Evolutionary conservation across 495 filamentous ascomycete genomes (phyloP).

Genomic region (Pyronema domesticum): DNA sequence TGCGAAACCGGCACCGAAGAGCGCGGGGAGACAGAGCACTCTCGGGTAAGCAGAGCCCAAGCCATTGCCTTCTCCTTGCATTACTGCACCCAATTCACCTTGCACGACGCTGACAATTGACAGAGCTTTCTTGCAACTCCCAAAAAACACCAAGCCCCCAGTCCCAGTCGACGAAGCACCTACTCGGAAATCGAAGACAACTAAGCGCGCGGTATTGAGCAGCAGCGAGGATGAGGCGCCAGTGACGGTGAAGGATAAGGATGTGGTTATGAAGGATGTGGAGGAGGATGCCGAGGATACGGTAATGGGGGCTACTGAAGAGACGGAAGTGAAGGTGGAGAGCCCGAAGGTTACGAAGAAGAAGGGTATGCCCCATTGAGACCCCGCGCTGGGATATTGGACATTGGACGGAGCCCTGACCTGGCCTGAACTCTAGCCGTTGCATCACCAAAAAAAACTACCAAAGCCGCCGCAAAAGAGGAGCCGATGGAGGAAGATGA

Average conservation of each 20-base stretch:
- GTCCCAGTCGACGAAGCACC: constrained; percentile 48
- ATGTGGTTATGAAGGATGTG: constrained; percentile 7
- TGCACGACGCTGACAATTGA: background rate
- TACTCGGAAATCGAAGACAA: constrained; percentile 19
- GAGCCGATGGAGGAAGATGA: no score
- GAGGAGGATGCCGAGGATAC: constrained; percentile 14
- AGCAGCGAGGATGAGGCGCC: background rate
- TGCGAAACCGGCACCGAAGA: background rate
- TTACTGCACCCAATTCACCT: no score
- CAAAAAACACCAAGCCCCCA: constrained; percentile 35
- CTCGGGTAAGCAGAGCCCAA: constrained; percentile 70
- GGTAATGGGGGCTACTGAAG: constrained; percentile 10
- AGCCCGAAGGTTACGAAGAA: constrained; percentile 7
- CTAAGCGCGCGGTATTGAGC: background rate
- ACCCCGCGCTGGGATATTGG: background rate
- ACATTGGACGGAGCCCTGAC: background rate
- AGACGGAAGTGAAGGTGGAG: constrained; percentile 17
- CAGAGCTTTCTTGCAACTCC: constrained; percentile 54
- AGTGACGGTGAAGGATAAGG: constrained; percentile 1
- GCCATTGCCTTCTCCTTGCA: background rate
- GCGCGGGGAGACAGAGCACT: constrained; percentile 61
- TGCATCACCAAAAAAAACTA: background rate
- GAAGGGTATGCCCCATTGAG: constrained; percentile 14
- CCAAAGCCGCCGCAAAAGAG: no score
- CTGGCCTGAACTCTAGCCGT: background rate